Evolutionary conservation across 192 early-diverging fungal species (phyloP).

Genomic region (Backusella tuberculispora): DNA sequence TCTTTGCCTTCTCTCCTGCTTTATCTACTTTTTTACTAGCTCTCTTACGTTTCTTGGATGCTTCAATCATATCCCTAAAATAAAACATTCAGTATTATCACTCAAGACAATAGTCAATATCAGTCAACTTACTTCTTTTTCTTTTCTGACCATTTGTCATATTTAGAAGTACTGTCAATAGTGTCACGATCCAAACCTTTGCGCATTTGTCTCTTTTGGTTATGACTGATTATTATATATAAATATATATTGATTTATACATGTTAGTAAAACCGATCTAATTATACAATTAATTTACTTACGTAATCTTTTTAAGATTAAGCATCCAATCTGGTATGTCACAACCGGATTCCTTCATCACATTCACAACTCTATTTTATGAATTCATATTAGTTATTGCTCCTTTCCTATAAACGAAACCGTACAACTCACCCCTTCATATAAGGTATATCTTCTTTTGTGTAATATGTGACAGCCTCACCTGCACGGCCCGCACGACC

Average conservation of each 20-base stretch:
- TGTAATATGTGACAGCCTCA: conserved; percentile 94
- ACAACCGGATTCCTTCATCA: conserved; percentile 94
- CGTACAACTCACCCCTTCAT: conserved; percentile 64
- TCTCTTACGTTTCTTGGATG: conserved; percentile 44
- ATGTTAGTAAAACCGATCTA: background rate
- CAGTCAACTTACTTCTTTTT: conserved; percentile 62
- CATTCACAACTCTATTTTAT: conserved; percentile 84
- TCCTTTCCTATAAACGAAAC: background rate
- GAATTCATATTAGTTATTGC: background rate
- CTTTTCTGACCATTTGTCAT: conserved; percentile 70
- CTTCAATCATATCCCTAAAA: conserved; percentile 43
- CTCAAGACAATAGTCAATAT: background rate
- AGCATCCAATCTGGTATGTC: conserved; percentile 99
- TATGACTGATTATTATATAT: conserved; percentile 46
- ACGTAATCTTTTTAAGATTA: conserved; percentile 75
- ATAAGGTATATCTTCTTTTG: conserved; percentile 88
- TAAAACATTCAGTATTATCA: background rate
- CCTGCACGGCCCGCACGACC: conserved; percentile 94
- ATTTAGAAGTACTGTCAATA: conserved; percentile 79
- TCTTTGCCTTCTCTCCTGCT: background rate
- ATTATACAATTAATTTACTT: conserved; percentile 7
- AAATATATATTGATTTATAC: background rate
- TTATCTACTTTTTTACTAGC: conserved; percentile 3
- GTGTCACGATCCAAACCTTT: conserved; percentile 74
- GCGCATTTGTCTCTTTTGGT: conserved; percentile 69